Percentiles rank a stretch among this genome's conserved stretches.
Evolutionary conservation across 805 yeast species (phyloP).

Genomic region (Ogataea ramenticola): DNA sequence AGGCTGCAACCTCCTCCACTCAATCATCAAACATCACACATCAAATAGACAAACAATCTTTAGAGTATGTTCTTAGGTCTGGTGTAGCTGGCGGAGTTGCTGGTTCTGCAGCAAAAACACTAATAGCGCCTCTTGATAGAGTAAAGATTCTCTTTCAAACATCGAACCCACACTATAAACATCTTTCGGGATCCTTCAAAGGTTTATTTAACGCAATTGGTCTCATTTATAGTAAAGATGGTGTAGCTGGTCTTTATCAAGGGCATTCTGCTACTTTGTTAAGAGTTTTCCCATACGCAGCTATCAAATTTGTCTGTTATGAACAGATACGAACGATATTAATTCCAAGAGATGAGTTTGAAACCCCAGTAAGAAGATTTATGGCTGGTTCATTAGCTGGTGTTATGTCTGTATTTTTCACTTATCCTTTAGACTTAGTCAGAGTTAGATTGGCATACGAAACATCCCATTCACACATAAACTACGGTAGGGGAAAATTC

Average conservation of each 20-base stretch:
- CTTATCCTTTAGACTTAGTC: conserved; percentile 87
- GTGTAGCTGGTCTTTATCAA: conserved; percentile 76
- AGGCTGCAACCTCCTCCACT: background rate
- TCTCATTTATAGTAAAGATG: conserved; percentile 62
- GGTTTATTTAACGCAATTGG: conserved; percentile 73
- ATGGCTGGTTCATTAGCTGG: conserved; percentile 91
- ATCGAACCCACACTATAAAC: conserved; percentile 78
- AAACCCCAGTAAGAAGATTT: conserved; percentile 74
- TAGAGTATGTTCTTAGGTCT: conserved; percentile 73
- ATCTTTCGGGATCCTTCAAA: conserved; percentile 69
- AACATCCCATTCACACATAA: conserved; percentile 36
- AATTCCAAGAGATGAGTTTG: conserved; percentile 68
- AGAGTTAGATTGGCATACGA: conserved; percentile 91
- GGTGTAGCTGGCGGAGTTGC: conserved; percentile 95
- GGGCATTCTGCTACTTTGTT: conserved; percentile 93
- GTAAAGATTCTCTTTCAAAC: conserved; percentile 95
- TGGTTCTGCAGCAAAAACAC: conserved; percentile 92
- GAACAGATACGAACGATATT: conserved; percentile 80
- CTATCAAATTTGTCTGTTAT: conserved; percentile 91
- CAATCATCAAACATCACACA: background rate
- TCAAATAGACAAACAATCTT: conserved; percentile 55
- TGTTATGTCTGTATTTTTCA: conserved; percentile 73
- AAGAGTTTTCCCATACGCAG: conserved; percentile 94
- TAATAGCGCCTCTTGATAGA: conserved; percentile 92
- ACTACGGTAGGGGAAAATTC: conserved; percentile 24